phyloP scores from a whole-genome alignment of 768 basidiomycete species.

The Tricholomella constricta region DNA sequence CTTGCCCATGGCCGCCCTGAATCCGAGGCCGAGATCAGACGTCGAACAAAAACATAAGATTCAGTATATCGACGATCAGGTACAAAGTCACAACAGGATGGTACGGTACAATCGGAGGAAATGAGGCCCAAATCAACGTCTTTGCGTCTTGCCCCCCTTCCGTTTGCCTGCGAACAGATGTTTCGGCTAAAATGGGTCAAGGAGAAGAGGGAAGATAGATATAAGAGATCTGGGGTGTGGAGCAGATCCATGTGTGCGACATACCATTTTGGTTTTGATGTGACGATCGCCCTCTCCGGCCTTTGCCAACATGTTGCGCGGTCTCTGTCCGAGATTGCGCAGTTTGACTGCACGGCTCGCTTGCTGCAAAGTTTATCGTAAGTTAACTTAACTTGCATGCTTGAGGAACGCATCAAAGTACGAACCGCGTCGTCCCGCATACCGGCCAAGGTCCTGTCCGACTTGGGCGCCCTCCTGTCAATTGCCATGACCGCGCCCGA shows the following conservation, averaged over 20 bases:
- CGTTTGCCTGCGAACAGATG: conserved; percentile 87
- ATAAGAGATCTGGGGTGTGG: conserved; percentile 5
- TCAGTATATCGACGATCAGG: not conserved
- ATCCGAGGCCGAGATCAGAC: too few species aligned
- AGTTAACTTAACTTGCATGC: conserved; percentile 1
- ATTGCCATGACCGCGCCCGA: conserved; percentile 56
- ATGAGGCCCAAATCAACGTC: conserved; percentile 48
- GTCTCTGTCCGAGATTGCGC: conserved; percentile 84
- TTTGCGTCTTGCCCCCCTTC: conserved; percentile 79
- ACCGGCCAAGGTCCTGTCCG: conserved; percentile 77
- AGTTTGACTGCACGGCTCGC: conserved; percentile 76
- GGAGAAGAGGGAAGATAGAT: conserved; percentile 49
- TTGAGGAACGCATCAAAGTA: conserved; percentile 17
- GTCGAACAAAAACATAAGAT: not conserved
- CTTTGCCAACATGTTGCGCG: conserved; percentile 84
- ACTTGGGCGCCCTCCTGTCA: conserved; percentile 57
- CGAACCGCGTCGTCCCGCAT: conserved; percentile 74
- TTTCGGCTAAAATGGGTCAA: conserved; percentile 83
- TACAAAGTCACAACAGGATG: conserved; percentile 7
- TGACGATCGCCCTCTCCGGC: conserved; percentile 89
- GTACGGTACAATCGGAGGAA: conserved; percentile 14
- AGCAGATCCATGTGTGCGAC: conserved; percentile 22
- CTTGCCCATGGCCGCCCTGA: too few species aligned
- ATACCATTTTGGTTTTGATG: conserved; percentile 82
- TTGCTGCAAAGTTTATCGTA: conserved; percentile 53